Base-by-base conservation (phyloP, 2,329 filamentous ascomycete species). In the Colletotrichum chrysophilum region DNA sequence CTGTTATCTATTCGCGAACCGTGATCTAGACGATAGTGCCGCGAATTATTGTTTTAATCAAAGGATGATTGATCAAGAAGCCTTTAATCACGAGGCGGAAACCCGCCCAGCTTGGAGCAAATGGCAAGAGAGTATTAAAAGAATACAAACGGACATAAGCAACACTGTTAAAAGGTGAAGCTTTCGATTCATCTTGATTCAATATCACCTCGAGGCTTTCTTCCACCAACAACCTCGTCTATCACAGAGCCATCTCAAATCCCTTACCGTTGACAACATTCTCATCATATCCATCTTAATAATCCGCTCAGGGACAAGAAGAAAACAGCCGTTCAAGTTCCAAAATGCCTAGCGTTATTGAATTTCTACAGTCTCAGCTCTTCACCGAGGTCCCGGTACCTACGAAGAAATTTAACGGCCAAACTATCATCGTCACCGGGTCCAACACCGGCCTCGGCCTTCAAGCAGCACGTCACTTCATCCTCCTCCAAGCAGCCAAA, bases 401-500 rank as follows among this genome's bases (percentile, higher is more conserved):
- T 7, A 34, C 28, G 0, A 66, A 60, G 9, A 10, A 28, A 5
- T 67, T 72, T 24, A 61, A 36, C 5, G 69, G 67, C 13, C 67
- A 64, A 58, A 70, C 66, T 9, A n/a, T 71, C 67, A 62, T 77
- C 52, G 18, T 76, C n/a, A 76, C 74, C 2, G 70, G 74, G 1
- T 43, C 52, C 32, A 76, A 76, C 26, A 70, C 65, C 7, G 70
- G 74, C 48, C 48, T 76, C 8, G 74, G 74, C 3, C 32, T 76
- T 6, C 60, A 73, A 28, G 26, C 65, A 5, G 74, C 70, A 9
- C 56, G 34, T 0, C 70, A 74, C 56, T 38, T 76, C n/a, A n/a
- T 68, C n/a, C 65, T 48, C 6, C 70, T 69, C 9, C 84, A 91
- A 21, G 70, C 65, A 1, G 30, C 12, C 13, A 55, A 21, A 4